Evolutionary conservation across 2,329 filamentous ascomycete genomes (phyloP).

Genomic region (Epichloe sibirici): DNA sequence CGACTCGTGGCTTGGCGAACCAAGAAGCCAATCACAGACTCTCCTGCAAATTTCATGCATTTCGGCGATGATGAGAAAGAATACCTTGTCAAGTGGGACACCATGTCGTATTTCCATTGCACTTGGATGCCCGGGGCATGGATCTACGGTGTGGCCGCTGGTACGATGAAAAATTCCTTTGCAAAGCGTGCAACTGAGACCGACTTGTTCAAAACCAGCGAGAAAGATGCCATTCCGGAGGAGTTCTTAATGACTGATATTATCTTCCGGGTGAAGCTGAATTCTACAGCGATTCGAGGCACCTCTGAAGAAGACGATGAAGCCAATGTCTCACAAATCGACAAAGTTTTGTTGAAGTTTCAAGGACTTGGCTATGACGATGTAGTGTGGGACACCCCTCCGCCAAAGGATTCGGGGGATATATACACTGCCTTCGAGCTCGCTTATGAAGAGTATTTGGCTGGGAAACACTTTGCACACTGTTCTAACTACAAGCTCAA

Average conservation of each 20-base stretch:
- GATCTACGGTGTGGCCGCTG: constrained; percentile 61
- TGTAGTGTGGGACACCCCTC: constrained; percentile 77
- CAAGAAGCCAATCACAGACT: constrained; percentile 32
- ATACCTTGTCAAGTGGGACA: constrained; percentile 83
- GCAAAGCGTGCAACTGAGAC: constrained; percentile 52
- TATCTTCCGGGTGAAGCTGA: constrained; percentile 64
- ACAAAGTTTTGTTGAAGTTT: constrained; percentile 74
- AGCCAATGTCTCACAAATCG: constrained; percentile 58
- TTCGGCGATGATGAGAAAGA: constrained; percentile 57
- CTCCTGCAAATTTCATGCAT: constrained; percentile 30
- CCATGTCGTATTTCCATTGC: constrained; percentile 68
- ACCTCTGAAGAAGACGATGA: constrained; percentile 58
- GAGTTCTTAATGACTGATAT: constrained; percentile 80
- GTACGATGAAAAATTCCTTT: constrained; percentile 61
- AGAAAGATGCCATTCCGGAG: constrained; percentile 72
- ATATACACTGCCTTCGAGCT: constrained; percentile 68
- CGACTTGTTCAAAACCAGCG: constrained; percentile 50
- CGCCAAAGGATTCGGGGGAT: constrained; percentile 47
- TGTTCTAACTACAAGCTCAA: constrained; percentile 48
- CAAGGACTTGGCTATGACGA: constrained; percentile 88
- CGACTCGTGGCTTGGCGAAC: constrained; percentile 75
- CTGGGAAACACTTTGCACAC: constrained; percentile 56
- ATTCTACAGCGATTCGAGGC: constrained; percentile 30
- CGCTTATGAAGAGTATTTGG: constrained; percentile 79
- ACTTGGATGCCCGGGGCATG: constrained; percentile 83